Base-by-base conservation (phyloP, 208 protist species). In the Crithidia sp. region DNA sequence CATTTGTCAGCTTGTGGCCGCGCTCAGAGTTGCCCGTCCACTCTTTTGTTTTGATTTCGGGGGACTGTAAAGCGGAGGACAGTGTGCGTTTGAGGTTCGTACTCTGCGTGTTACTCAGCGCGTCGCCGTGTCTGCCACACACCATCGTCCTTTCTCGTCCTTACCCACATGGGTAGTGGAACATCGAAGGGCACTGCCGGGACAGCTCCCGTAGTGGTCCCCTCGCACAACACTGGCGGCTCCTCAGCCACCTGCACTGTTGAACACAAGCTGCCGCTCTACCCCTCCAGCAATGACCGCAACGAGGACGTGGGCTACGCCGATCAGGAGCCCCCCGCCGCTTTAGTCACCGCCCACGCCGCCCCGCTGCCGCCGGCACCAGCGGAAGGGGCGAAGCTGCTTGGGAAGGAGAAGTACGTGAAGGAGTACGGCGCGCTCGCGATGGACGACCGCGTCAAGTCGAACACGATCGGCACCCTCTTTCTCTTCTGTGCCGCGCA, bases 331-430 rank as follows among this genome's bases (percentile, higher is more conserved):
- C 5, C 67, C 14, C 9, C 57, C 4, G 67, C 56, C 28, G 54
- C 45, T 50, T 13, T 41, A 0, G 17, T n/a, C 54, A 56, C 36
- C 53, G 59, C 67, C 19, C 43, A 44, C 12, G 40, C 65, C 2
- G 8, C 53, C 4, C 39, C 65, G 5, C 19, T 5, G 12, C 39
- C 45, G 28, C 4, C 62, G 28, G 49, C 40, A 4, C 9, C 69
- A 5, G 17, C 55, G 7, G 61, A 37, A 10, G 63, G 16, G 7
- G 17, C 71, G 19, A 74, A 77, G 59, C 74, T 92, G 17, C 80
- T 91, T 10, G 92, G 88, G 0, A 94, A 93, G 68, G 79, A 88
- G 43, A 96, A 95, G 78, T 94, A 95, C 79, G 84, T 95, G 54
- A 92, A 85, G 59, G 82, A 92, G 47, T 87, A 84, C 59, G 90